These are phyloP conservation scores for Mucuna pruriens DNA, from an alignment of 306 rosid species.

Conservation along the genomic window DNA sequence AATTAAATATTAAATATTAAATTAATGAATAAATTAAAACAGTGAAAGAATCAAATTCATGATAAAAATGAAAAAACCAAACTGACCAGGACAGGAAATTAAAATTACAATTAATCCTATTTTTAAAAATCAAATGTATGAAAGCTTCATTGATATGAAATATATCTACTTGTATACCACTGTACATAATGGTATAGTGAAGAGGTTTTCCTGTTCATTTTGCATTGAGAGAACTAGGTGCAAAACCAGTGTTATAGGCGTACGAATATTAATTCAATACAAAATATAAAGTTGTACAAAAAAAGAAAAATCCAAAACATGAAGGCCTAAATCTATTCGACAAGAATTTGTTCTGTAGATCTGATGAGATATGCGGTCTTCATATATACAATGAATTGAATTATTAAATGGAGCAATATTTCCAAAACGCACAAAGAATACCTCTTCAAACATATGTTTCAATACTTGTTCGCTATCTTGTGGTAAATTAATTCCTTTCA, in stretches of 20 bases:
- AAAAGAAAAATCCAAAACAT: neutral
- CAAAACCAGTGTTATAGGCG: neutral
- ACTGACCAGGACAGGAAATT: too few relatives aligned
- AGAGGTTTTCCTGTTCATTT: neutral
- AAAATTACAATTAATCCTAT: too few relatives aligned
- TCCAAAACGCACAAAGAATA: neutral
- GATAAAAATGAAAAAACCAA: too few relatives aligned
- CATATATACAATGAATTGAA: neutral
- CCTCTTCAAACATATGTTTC: too few relatives aligned
- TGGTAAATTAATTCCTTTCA: neutral
- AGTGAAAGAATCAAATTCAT: too few relatives aligned
- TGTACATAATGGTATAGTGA: neutral
- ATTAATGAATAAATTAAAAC: too few relatives aligned
- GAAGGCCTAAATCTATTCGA: neutral
- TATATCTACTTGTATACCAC: neutral
- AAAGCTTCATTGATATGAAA: neutral
- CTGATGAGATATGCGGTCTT: neutral
- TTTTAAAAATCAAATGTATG: too few relatives aligned
- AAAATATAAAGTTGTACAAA: neutral
- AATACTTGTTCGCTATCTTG: too few relatives aligned
- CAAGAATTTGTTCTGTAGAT: slow-evolving; percentile 7
- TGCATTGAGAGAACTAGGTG: neutral
- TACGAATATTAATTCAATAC: neutral
- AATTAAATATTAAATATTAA: too few relatives aligned
- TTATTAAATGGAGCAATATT: neutral